Base-by-base conservation (phyloP, 805 yeast genomes). In the Lipomyces starkeyi region DNA sequence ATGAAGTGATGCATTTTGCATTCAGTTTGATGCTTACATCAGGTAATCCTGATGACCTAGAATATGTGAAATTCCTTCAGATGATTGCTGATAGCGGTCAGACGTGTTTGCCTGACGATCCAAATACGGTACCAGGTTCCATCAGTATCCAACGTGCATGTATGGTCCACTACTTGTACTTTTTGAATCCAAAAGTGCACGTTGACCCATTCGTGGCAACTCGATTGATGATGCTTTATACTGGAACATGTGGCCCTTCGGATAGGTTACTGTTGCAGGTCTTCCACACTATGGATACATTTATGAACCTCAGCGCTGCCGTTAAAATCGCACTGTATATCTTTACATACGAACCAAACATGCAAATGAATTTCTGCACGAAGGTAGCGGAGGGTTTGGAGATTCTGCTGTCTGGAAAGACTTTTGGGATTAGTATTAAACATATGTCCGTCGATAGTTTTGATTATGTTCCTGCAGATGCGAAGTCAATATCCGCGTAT, bases 251-350 rank as follows among this genome's bases (percentile, higher is more conserved):
- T 2, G 76, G 84, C 17, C 79, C 87, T 0, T 86, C 85, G 49
- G 98, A 94, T 75, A 75, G 85, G 63, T 66, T 93, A 1, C 74
- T 94, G 34, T 84, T 90, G 63, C 76, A 79, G 3, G 78, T 91
- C 1, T 75, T 94, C 58, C 81, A 82, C 63, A 76, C 76, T 13
- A 80, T 92, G 47, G 98, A 94, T 77, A 74, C 85, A 3, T 52
- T 62, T 1, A 40, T 82, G 6, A 78, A 83, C 14, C 43, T 63
- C 9, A 57, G 53, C 32, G 25, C 61, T 2, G 54, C 40, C 9
- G 14, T 61, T 43, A 43, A 29, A 20, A 64, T 64, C 25, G 58
- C 57, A 11, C 7, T 52, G 29, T 67, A 60, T 34, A 8, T 56
- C 2, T 65, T 65, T 20, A 35, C 55, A 8, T 52, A 61, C 11